Percentiles rank a stretch among this genome's conserved stretches.
Conservation (phyloP, 2,329 filamentous ascomycete genomes). For the Venturia nashicola region DNA sequence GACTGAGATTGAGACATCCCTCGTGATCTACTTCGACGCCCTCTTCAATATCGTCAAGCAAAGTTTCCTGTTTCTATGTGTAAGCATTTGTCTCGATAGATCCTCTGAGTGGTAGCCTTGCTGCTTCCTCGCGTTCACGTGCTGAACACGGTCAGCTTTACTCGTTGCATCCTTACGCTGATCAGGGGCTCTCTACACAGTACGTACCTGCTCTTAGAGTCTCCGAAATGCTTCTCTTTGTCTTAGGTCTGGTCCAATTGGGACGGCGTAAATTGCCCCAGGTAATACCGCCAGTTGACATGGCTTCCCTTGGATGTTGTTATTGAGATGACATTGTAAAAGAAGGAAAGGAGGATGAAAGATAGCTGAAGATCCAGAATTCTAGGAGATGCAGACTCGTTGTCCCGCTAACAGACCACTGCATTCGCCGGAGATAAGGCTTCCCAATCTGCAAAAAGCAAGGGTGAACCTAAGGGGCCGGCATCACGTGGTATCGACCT, state of each 20-base stretch:
- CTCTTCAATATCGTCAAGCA: conserved; percentile 5
- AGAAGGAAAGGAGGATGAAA: not conserved
- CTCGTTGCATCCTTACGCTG: not conserved
- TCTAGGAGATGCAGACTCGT: not conserved
- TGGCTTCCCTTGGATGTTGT: not conserved
- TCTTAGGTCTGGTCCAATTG: not conserved
- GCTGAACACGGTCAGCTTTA: not conserved
- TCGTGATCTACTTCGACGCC: conserved; percentile 5
- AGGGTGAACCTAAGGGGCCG: not conserved
- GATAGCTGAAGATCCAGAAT: not conserved
- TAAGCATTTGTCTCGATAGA: not conserved
- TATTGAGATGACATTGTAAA: not conserved
- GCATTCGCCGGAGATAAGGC: not conserved
- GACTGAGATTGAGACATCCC: conserved; percentile 4
- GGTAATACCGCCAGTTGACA: not conserved
- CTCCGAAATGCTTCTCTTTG: conserved; percentile 22
- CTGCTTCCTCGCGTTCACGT: conserved; percentile 9
- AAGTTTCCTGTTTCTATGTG: conserved; percentile 3
- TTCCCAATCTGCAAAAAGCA: not conserved
- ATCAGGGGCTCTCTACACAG: not conserved
- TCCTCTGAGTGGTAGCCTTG: not conserved
- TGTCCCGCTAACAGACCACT: not conserved
- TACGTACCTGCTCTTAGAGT: conserved; percentile 19
- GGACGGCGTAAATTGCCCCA: not conserved
- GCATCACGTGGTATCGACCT: not conserved